phyloP scores from a whole-genome alignment of 306 rosid species.

The Cicer chorassanicum region DNA sequence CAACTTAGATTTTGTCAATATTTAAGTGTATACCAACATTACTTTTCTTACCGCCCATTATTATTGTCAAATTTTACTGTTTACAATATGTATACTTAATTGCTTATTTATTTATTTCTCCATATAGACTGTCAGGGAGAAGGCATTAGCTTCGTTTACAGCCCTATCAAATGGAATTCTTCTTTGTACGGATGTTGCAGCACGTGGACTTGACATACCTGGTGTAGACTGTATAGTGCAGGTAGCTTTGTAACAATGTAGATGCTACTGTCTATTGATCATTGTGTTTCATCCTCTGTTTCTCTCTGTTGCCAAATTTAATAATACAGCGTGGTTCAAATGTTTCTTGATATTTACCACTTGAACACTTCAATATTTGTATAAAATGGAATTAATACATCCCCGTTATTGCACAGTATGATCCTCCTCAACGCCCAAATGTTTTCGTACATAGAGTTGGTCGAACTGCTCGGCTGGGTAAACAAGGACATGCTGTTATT shows the following conservation, averaged over 20 bases:
- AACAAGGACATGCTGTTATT: slow-evolving; percentile 83
- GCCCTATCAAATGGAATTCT: slow-evolving; percentile 85
- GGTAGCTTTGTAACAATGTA: slow-evolving; percentile 57
- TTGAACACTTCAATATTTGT: neutral
- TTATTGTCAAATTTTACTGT: neutral
- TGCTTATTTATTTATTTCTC: neutral
- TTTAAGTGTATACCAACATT: slow-evolving; percentile 9
- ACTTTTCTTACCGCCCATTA: slow-evolving; percentile 12
- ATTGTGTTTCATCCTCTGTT: slow-evolving; percentile 1
- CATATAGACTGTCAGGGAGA: slow-evolving; percentile 76
- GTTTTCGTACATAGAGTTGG: slow-evolving; percentile 95
- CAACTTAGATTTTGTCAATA: neutral
- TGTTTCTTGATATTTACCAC: slow-evolving; percentile 34
- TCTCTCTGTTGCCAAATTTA: slow-evolving; percentile 1
- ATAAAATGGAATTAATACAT: neutral
- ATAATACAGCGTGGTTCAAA: neutral
- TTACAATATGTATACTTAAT: neutral
- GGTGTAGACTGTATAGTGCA: slow-evolving; percentile 94
- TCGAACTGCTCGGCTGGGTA: slow-evolving; percentile 95
- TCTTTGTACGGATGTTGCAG: slow-evolving; percentile 97
- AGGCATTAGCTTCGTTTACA: slow-evolving; percentile 82
- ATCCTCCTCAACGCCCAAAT: slow-evolving; percentile 95
- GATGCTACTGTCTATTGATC: slow-evolving; percentile 26
- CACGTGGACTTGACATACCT: slow-evolving; percentile 96
- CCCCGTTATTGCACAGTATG: slow-evolving; percentile 64